A percentile compares a stretch with the other conserved stretches of the same genome.
Conservation (phyloP, 495 filamentous ascomycete species). For the Xylaria acuta region DNA sequence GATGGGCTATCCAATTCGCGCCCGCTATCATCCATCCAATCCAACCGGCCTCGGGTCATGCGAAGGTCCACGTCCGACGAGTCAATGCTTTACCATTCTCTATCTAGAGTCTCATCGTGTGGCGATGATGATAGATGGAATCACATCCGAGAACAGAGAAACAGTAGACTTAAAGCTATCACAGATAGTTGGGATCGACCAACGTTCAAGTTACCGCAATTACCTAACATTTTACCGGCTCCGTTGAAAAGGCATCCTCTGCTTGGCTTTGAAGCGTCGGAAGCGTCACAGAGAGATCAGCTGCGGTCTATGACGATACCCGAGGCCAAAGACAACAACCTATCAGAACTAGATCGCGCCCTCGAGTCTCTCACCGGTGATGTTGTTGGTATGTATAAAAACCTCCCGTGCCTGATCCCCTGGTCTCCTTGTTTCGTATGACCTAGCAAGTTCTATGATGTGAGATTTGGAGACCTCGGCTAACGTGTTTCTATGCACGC, state of each 20-base stretch:
- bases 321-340: conserved; percentile 34
- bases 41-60: conserved; percentile 46
- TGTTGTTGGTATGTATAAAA: conserved; percentile 60
- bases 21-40: conserved; percentile 33
- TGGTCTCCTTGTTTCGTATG: neutral
- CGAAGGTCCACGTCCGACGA: conserved; percentile 76
- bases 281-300: conserved; percentile 27
- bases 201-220: conserved; percentile 69
- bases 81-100: conserved; percentile 68
- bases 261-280: conserved; percentile 33
- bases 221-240: conserved; percentile 53
- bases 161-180: conserved; percentile 89
- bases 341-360: conserved; percentile 63
- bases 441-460: neutral
- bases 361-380: conserved; percentile 79
- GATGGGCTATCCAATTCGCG: conserved; percentile 34
- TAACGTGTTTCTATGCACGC: neutral
- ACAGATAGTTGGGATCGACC: conserved; percentile 81
- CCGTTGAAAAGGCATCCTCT: conserved; percentile 46
- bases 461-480: neutral
- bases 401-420: neutral
- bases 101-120: conserved; percentile 80
- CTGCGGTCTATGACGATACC: conserved; percentile 21
- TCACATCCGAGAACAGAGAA: conserved; percentile 78
- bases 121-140: conserved; percentile 87